Percentiles rank a stretch among this genome's conserved stretches.
phyloP scores from a whole-genome alignment of 768 basidiomycete genomes.

The Suillus sp. region DNA sequence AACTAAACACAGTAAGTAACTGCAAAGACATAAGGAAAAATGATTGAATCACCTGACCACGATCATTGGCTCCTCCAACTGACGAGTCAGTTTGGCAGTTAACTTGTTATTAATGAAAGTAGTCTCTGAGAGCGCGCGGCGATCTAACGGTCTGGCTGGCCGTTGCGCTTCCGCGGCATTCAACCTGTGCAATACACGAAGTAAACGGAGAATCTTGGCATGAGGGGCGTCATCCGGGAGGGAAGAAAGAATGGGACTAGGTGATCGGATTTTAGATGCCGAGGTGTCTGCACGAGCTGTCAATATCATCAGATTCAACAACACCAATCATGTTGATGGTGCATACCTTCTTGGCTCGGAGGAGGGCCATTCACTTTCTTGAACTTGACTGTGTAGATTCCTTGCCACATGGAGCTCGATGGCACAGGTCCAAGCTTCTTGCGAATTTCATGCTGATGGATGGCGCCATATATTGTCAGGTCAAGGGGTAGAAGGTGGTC shows the following conservation, averaged over 20 bases:
- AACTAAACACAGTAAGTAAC: slow-evolving; percentile 46
- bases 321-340: background rate
- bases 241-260: slow-evolving; percentile 70
- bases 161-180: slow-evolving; percentile 75
- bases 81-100: slow-evolving; percentile 95
- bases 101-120: slow-evolving; percentile 98
- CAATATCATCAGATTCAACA: slow-evolving; percentile 8
- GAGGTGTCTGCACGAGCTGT: slow-evolving; percentile 38
- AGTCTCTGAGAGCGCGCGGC: slow-evolving; percentile 69
- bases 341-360: slow-evolving; percentile 61
- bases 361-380: slow-evolving; percentile 88
- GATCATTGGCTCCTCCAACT: slow-evolving; percentile 98
- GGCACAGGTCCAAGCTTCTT: slow-evolving; percentile 67
- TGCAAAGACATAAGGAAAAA: background rate
- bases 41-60: slow-evolving; percentile 76
- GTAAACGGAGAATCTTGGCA: slow-evolving; percentile 86
- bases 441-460: slow-evolving; percentile 87
- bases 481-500: slow-evolving; percentile 83
- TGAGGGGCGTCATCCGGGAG: slow-evolving; percentile 83
- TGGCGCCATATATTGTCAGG: slow-evolving; percentile 94
- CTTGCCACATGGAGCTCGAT: slow-evolving; percentile 82
- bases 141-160: slow-evolving; percentile 46
- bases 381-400: slow-evolving; percentile 89
- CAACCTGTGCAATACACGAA: slow-evolving; percentile 84
- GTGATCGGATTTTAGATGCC: slow-evolving; percentile 56